phyloP scores from a whole-genome alignment of 192 early-diverging fungal species.

The Gonapodya prolifera region DNA sequence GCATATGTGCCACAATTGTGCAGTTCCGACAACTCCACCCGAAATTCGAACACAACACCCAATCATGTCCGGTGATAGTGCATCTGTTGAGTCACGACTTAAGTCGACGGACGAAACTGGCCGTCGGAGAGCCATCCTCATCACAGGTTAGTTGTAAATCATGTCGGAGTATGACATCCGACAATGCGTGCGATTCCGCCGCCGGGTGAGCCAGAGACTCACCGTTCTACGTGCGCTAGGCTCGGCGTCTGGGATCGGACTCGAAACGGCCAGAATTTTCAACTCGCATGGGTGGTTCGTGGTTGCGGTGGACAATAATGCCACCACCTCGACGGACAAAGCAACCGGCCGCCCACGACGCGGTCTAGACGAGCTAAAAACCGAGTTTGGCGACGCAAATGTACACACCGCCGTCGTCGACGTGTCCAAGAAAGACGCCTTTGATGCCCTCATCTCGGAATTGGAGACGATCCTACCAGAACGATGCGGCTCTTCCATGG shows the following conservation, averaged over 20 bases:
- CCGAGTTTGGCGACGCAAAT: not conserved
- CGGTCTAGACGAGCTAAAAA: not conserved
- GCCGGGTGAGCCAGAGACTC: not conserved
- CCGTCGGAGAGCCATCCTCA: not conserved
- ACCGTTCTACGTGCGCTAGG: too few relatives aligned
- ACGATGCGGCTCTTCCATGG: not conserved
- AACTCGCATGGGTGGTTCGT: not conserved
- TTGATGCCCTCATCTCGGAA: not conserved
- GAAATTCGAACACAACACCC: too few relatives aligned
- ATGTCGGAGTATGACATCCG: not conserved
- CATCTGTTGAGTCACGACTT: not conserved
- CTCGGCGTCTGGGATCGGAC: not conserved
- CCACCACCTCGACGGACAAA: not conserved
- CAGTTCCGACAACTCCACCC: too few relatives aligned
- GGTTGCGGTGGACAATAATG: not conserved
- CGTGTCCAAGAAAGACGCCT: not conserved
- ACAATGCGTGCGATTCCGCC: not conserved
- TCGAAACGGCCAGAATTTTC: not conserved
- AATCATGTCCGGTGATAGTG: not conserved
- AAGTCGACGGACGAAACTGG: not conserved
- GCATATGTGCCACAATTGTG: too few relatives aligned
- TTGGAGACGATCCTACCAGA: not conserved
- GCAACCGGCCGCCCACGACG: not conserved
- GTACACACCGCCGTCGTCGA: not conserved
- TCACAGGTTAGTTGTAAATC: not conserved